phyloP scores from a whole-genome alignment of 192 early-diverging fungal genomes.

The Coemansia sp. region DNA sequence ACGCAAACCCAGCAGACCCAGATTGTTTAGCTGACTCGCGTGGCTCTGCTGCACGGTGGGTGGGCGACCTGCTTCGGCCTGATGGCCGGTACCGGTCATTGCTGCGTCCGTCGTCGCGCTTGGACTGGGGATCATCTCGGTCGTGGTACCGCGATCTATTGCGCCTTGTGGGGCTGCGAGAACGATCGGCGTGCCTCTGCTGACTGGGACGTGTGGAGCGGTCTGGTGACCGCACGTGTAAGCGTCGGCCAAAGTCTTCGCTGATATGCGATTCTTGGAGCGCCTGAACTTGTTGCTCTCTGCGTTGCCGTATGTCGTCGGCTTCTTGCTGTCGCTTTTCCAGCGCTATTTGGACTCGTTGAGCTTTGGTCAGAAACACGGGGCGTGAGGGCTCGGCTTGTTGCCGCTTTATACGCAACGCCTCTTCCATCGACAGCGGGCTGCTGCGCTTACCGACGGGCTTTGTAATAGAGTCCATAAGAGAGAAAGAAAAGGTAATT shows the following conservation, averaged over 20 bases:
- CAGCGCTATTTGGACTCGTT: slow-evolving; percentile 84
- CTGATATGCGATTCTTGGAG: slow-evolving; percentile 3
- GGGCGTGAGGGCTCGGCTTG: slow-evolving; percentile 33
- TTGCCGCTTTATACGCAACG: slow-evolving; percentile 30
- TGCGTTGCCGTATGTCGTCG: slow-evolving; percentile 63
- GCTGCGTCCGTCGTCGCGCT: slow-evolving; percentile 3
- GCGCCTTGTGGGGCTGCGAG: slow-evolving; percentile 16
- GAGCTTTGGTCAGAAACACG: slow-evolving; percentile 87
- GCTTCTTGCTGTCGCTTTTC: slow-evolving; percentile 83
- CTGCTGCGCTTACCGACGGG: slow-evolving; percentile 1
- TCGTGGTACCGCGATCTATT: slow-evolving; percentile 21
- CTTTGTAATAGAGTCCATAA: neutral
- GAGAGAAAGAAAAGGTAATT: neutral
- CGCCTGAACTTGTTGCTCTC: slow-evolving; percentile 67
- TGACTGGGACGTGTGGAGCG: slow-evolving; percentile 15
- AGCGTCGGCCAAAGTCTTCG: slow-evolving; percentile 7
- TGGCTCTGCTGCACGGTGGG: neutral
- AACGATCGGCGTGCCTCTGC: slow-evolving; percentile 16
- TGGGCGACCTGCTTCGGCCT: neutral
- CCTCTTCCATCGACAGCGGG: slow-evolving; percentile 52
- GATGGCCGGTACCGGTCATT: neutral
- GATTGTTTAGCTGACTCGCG: slow-evolving; percentile 8
- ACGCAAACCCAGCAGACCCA: slow-evolving; percentile 14
- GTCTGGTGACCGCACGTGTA: slow-evolving; percentile 6
- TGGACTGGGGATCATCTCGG: slow-evolving; percentile 28